A percentile compares a stretch with the other conserved stretches of the same genome.
Evolutionary conservation across 306 rosid species (phyloP).

Genomic region (Astragalus glycyphyllos): DNA sequence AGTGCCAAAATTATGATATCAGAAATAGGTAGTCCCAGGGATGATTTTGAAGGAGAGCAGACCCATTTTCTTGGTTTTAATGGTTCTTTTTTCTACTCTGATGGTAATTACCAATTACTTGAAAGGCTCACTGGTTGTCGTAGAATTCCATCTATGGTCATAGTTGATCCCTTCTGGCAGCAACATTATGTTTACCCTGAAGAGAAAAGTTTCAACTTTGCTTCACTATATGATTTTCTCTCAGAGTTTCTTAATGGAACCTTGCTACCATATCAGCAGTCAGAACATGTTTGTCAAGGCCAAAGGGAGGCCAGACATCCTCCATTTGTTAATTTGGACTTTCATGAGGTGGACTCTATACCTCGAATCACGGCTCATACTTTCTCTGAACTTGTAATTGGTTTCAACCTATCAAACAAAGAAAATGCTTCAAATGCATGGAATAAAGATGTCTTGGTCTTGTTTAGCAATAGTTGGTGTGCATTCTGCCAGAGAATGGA

Average conservation of each 20-base stretch:
- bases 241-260: constrained; percentile 69
- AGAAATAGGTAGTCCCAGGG: constrained; percentile 38
- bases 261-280: constrained; percentile 70
- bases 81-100: constrained; percentile 88
- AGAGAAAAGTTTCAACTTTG: constrained; percentile 55
- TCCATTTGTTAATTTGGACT: constrained; percentile 90
- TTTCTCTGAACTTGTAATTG: constrained; percentile 73
- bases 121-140: constrained; percentile 69
- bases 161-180: constrained; percentile 79
- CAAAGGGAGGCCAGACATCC: constrained; percentile 69
- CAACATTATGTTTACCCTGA: constrained; percentile 73
- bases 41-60: constrained; percentile 49
- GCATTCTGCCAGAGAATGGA: constrained; percentile 94
- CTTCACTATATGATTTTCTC: constrained; percentile 67
- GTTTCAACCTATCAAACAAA: constrained; percentile 68
- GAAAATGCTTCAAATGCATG: constrained; percentile 51
- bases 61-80: constrained; percentile 57
- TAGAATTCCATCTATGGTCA: constrained; percentile 71
- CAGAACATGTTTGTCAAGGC: constrained; percentile 54
- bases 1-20: constrained; percentile 41
- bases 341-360: constrained; percentile 84
- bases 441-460: constrained; percentile 85
- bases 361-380: constrained; percentile 71
- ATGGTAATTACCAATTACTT: constrained; percentile 77
- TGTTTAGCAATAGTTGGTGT: constrained; percentile 96